phyloP scores from a whole-genome alignment of 306 rosid genomes.

The Quercus engelmannii region DNA sequence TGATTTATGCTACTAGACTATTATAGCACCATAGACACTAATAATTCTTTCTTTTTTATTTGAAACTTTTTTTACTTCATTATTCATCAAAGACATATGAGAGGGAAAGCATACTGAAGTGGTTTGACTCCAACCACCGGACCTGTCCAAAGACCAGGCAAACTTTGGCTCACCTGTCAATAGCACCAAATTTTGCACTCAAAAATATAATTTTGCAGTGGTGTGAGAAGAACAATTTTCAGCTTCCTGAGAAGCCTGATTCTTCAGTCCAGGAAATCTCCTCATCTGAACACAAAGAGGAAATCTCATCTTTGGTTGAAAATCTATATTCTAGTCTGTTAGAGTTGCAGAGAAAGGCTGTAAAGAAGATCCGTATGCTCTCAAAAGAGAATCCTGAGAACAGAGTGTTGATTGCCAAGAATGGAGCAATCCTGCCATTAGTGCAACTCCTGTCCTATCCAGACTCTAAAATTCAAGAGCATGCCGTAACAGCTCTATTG shows the following conservation, averaged over 20 bases:
- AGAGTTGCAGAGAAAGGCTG: constrained; percentile 62
- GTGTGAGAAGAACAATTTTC: constrained; percentile 62
- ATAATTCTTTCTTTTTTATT: background rate
- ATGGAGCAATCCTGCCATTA: constrained; percentile 76
- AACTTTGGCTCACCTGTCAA: constrained; percentile 39
- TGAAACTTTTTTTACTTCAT: background rate
- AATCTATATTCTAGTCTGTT: constrained; percentile 44
- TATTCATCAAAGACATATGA: constrained; percentile 62
- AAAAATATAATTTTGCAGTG: constrained; percentile 62
- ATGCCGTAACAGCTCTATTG: constrained; percentile 75
- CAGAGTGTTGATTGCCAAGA: constrained; percentile 57
- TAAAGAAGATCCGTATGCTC: constrained; percentile 64
- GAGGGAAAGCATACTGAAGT: constrained; percentile 79
- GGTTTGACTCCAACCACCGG: constrained; percentile 61
- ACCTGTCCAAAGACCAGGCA: constrained; percentile 61
- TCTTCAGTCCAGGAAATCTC: constrained; percentile 26
- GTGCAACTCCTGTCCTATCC: constrained; percentile 66
- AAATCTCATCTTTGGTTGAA: constrained; percentile 49
- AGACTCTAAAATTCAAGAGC: constrained; percentile 68
- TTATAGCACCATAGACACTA: background rate
- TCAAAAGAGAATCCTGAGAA: constrained; percentile 81
- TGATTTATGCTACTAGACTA: background rate
- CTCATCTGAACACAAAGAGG: constrained; percentile 30
- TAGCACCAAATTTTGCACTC: constrained; percentile 55
- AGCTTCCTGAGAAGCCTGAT: constrained; percentile 44